Evolutionary conservation across 2,329 filamentous ascomycete species (phyloP).

Genomic region (Fusarium guadeloupense): DNA sequence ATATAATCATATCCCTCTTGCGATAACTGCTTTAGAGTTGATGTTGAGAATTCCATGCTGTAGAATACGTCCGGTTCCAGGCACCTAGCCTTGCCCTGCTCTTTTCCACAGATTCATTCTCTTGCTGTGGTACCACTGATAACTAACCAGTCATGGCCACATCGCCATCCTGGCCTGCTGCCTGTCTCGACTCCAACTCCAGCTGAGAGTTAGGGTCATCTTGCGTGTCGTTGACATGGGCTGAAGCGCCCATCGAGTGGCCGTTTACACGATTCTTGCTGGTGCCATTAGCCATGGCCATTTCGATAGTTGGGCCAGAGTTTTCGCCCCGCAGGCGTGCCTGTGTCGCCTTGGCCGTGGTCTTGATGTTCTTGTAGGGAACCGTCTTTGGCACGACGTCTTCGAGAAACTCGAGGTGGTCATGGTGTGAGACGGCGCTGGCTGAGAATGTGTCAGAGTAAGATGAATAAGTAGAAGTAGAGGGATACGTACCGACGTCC

Average conservation of each 20-base stretch:
- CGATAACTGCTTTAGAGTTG: not conserved
- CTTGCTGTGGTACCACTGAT: not conserved
- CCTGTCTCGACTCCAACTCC: slow-evolving; percentile 63
- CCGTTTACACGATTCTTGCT: slow-evolving; percentile 46
- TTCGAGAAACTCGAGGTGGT: slow-evolving; percentile 93
- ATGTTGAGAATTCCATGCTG: not conserved
- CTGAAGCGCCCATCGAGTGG: slow-evolving; percentile 31
- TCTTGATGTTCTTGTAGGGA: slow-evolving; percentile 82
- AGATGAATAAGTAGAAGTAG: not conserved
- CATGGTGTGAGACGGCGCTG: slow-evolving; percentile 84
- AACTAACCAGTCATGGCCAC: slow-evolving; percentile 67
- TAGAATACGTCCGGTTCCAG: not conserved
- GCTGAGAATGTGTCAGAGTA: slow-evolving; percentile 58
- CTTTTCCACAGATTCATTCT: not conserved
- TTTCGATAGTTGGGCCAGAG: slow-evolving; percentile 39
- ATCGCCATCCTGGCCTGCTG: slow-evolving; percentile 58
- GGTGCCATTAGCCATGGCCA: slow-evolving; percentile 41
- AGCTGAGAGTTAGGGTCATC: slow-evolving; percentile 63
- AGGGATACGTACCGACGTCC: slow-evolving; percentile 75
- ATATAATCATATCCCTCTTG: slow-evolving; percentile 16
- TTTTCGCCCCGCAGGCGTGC: slow-evolving; percentile 56
- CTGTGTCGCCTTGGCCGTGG: slow-evolving; percentile 61
- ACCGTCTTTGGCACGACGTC: slow-evolving; percentile 90
- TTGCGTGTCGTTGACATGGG: slow-evolving; percentile 39
- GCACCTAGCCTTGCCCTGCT: not conserved